These are phyloP conservation scores for Mucor circinelloides DNA, from an alignment of 371 early-diverging fungal genomes.

Conservation along the genomic window DNA sequence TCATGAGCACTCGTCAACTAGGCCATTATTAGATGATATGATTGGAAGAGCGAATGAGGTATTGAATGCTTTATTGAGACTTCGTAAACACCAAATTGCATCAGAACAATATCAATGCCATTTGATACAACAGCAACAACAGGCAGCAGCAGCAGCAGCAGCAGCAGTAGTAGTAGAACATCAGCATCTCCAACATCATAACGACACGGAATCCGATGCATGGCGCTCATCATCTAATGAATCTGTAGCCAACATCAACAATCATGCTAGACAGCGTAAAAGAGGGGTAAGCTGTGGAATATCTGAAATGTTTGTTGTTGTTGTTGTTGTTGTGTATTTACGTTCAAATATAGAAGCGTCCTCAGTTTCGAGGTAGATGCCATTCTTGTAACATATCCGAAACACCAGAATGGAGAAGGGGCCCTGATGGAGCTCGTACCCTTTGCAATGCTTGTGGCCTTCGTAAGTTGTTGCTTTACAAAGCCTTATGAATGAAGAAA, in stretches of 20 bases:
- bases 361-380: slow-evolving; percentile 53
- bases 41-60: slow-evolving; percentile 46
- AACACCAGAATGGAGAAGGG: slow-evolving; percentile 74
- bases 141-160: background rate
- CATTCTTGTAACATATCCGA: slow-evolving; percentile 63
- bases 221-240: background rate
- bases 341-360: slow-evolving; percentile 29
- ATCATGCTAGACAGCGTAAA: background rate
- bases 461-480: slow-evolving; percentile 37
- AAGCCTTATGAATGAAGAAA: too few species aligned
- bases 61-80: slow-evolving; percentile 41
- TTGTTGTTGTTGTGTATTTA: background rate
- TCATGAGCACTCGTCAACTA: background rate
- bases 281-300: slow-evolving; percentile 2
- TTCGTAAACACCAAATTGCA: slow-evolving; percentile 46
- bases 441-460: slow-evolving; percentile 73
- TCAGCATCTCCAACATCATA: background rate
- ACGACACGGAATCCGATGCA: background rate
- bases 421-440: slow-evolving; percentile 68
- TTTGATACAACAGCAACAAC: background rate
- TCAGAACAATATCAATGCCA: slow-evolving; percentile 11
- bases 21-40: slow-evolving; percentile 47
- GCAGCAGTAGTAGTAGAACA: background rate
- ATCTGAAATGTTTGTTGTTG: background rate
- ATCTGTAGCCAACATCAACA: background rate